Evolutionary conservation across 257 asterid genomes (phyloP).

Genomic region (Verbascum thapsus): DNA sequence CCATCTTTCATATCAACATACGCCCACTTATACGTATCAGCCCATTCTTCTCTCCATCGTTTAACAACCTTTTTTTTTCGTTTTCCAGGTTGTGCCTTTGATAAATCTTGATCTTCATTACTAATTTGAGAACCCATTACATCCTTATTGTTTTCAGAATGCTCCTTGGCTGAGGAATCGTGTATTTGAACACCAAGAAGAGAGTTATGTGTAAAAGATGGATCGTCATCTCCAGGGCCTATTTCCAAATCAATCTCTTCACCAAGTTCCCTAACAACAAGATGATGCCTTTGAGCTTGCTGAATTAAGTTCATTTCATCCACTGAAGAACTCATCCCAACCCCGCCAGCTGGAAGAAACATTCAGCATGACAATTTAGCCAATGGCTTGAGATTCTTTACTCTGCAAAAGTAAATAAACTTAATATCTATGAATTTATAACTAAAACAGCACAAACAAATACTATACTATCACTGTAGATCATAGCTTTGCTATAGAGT

Average conservation of each 20-base stretch:
- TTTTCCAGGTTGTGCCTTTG: conserved; percentile 72
- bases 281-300: conserved; percentile 92
- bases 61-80: conserved; percentile 96
- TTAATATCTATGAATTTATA: conserved; percentile 27
- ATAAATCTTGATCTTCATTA: conserved; percentile 67
- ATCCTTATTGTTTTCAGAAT: conserved; percentile 68
- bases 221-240: conserved; percentile 87
- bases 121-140: conserved; percentile 67
- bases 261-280: conserved; percentile 82
- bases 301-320: conserved; percentile 94
- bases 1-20: conserved; percentile 93
- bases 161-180: conserved; percentile 81
- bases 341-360: conserved; percentile 79
- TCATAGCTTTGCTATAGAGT: not conserved
- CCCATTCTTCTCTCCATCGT: conserved; percentile 99
- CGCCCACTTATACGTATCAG: conserved; percentile 99
- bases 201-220: conserved; percentile 65
- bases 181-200: conserved; percentile 72
- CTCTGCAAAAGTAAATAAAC: conserved; percentile 39
- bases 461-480: conserved; percentile 1
- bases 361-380: conserved; percentile 83
- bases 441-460: conserved; percentile 14
- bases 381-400: conserved; percentile 27
- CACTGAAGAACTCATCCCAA: conserved; percentile 83
- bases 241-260: conserved; percentile 98